Conservation (phyloP, 331 rosid genomes). For the Quercus tomentella region DNA sequence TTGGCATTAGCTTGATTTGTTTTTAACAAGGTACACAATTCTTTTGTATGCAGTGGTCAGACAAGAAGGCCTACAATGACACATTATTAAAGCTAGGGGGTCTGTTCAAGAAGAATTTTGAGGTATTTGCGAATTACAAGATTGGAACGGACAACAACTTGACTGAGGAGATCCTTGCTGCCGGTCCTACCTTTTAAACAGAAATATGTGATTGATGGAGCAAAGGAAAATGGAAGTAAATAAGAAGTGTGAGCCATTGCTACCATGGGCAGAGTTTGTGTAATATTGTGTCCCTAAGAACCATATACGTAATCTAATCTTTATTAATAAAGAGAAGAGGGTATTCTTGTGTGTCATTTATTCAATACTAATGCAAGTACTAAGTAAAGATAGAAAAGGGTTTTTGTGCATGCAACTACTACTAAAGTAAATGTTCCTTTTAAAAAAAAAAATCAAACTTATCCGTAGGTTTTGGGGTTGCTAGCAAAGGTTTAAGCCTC, state of each 20-base stretch:
- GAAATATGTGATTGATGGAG: neutral
- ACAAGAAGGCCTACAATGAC: slow-evolving; percentile 54
- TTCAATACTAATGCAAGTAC: too few species aligned
- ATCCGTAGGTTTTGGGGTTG: too few species aligned
- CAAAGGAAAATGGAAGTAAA: neutral
- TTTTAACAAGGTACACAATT: neutral
- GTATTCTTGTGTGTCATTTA: too few species aligned
- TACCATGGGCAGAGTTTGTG: neutral
- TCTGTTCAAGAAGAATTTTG: slow-evolving; percentile 75
- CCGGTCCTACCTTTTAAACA: slow-evolving; percentile 57
- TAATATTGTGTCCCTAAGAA: neutral
- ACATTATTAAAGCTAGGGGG: slow-evolving; percentile 51
- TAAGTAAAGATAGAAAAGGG: too few species aligned
- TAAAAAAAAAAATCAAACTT: too few species aligned
- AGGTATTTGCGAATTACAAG: slow-evolving; percentile 53
- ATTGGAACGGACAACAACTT: slow-evolving; percentile 59
- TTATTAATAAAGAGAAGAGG: too few species aligned
- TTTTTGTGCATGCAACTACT: too few species aligned
- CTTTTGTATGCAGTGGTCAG: slow-evolving; percentile 54
- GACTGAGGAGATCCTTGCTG: slow-evolving; percentile 68
- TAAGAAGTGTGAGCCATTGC: neutral
- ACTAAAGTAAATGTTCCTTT: too few species aligned
- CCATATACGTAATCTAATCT: too few species aligned
- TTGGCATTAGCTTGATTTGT: neutral
- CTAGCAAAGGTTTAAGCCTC: too few species aligned